Base-by-base conservation (phyloP, 345 rosid genomes). In the Jatropha curcas region DNA sequence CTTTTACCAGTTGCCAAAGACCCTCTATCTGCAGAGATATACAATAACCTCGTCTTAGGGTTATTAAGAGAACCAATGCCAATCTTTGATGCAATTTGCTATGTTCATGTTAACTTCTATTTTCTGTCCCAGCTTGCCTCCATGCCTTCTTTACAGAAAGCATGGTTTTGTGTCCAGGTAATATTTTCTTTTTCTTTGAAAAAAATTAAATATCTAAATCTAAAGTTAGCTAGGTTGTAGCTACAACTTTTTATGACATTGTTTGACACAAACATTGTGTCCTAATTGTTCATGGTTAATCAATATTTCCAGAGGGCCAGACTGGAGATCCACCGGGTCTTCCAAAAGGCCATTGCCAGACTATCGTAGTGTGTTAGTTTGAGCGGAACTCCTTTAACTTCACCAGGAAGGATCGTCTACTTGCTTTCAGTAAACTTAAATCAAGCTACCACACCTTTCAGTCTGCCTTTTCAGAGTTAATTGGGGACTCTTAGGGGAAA, bases 1-100 rank as follows among this genome's bases (percentile, higher is more conserved):
- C 98, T 51, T 82, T 95, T 86, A 82, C n/a, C 85, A 34, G 93
- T 92, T 77, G 99, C 99, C n/a, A n/a, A 65, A 88, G 87, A 75
- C 89, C 98, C 35, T 52, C 84, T 87, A 48, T 82, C 91, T 17
- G 68, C 78, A 24, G 98, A 92, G 64, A 92, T 95, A 70, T 85
- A 78, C n/a, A n/a, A n/a, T n/a, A n/a, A n/a, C n/a, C n/a, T 77
- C 86, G 81, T n/a, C 79, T 79, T 52, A n/a, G 78, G 78, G 35
- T 50, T 74, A 41, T 66, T 74, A 45, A 72, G 78, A 55, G 78
- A 79, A 52, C 82, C 82, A 16, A 79, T 79, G 82, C 82, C 78
- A 37, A 69, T 76, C 12, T 28, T 79, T 55, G 82, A 79, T 79
- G 78, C 75, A 39, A 79, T n/a, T 79, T 60, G 78, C 82, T 19